Base-by-base conservation (phyloP, 2,329 filamentous ascomycete genomes). In the Clonostachys rosea region DNA sequence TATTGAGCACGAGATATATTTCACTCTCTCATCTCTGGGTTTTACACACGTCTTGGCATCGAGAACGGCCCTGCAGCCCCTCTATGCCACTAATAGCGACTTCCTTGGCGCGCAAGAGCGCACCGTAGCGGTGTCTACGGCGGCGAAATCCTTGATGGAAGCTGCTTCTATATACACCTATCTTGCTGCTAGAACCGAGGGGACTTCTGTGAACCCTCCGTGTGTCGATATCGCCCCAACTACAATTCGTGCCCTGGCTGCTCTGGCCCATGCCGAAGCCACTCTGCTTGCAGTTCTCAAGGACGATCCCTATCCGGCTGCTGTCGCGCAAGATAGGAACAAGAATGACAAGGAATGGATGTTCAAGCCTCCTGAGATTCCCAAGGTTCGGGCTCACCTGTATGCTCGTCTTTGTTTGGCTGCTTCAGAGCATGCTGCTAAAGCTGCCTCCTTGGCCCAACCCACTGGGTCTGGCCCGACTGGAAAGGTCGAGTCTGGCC, bases 341-440 rank as follows among this genome's bases (percentile, higher is more conserved):
- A 81, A 85, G 46, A 83, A 86, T 55, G 90, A 91, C 64, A 90
- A 81, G 51, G 92, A 97, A 55, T 99, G 92, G 92, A 97, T 97
- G 91, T 95, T 94, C 65, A 89, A 87, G 58, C 81, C 90, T 0
- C 90, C 92, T 1, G 83, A 90, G 44, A 89, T 96, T 43, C 87
- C 91, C 33, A 91, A 92, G 61, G 91, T 96, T 16, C 84, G 92
- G 42, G 90, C 90, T 9, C 85, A 95, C 59, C 75, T 99, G 2
- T 95, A 95, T 60, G 91, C 91, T 2, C 78, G 92, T 1, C 73
- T 97, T 8, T 97, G 91, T 62, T 77, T 97, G 11, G 89, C 91
- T 0, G 89, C 91, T 0, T 85, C 88, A 1, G 91, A 96, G 55
- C 91, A 97, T 65, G 91, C 91, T 2, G 81, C 84, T 24, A 84